These are phyloP conservation scores for Juglanconis sp. DNA, from an alignment of 2,329 filamentous ascomycete species.

Conservation along the genomic window DNA sequence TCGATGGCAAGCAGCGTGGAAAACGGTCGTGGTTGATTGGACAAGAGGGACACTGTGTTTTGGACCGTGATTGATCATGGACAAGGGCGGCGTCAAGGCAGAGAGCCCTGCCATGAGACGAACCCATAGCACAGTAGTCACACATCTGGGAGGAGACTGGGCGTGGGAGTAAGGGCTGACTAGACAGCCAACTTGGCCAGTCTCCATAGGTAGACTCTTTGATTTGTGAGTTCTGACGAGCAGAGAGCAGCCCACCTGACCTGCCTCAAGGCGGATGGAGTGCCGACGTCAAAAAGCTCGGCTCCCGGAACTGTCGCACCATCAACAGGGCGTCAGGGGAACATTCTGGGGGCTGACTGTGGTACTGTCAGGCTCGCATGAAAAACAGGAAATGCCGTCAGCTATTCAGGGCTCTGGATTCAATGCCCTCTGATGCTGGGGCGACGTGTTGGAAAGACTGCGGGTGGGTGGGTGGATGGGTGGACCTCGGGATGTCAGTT, in stretches of 20 bases:
- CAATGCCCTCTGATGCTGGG: background rate
- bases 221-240: background rate
- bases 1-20: background rate
- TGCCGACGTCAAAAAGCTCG: background rate
- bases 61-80: background rate
- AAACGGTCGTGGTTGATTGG: background rate
- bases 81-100: background rate
- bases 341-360: background rate
- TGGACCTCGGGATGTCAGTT: background rate
- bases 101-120: background rate
- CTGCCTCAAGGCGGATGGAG: background rate
- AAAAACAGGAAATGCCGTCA: background rate
- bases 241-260: background rate
- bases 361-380: conserved; percentile 3
- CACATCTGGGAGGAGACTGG: background rate
- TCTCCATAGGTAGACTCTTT: background rate
- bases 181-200: too few relatives aligned
- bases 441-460: background rate
- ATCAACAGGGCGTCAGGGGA: background rate
- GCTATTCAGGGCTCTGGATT: background rate
- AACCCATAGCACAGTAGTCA: too few relatives aligned
- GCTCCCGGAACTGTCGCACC: conserved; percentile 9
- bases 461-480: background rate
- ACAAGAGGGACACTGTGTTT: background rate
- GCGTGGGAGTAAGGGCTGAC: too few relatives aligned